Base-by-base conservation (phyloP, 345 rosid genomes). In the Citrus cavaleriei region DNA sequence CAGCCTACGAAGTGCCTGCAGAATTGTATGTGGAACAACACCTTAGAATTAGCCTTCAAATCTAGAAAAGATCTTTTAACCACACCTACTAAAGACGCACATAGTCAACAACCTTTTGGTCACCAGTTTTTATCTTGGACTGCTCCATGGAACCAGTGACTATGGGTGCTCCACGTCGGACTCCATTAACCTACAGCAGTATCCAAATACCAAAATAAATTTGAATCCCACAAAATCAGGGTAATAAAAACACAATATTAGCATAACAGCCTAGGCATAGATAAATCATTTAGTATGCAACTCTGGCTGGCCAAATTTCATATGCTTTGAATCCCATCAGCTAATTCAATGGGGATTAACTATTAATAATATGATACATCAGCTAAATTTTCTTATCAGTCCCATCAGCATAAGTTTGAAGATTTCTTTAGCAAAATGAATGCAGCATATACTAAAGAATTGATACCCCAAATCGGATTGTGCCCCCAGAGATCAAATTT, bases 1-100 rank as follows among this genome's bases (percentile, higher is more conserved):
- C 73, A 95, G 79, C 86, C 99, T 82, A 54, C 98, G 84, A 68
- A 95, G 95, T 4, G 85, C 83, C 98, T 95, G 85, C 66, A 68
- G 64, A 61, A 62, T 62, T 46, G 18, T 46, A 46, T 12, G 51
- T 54, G 51, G 9, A 57, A 64, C 25, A 72, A 61, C 68, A 61
- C 24, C 25, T 34, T 9, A 32, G 65, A 37, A 70, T 42, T 38
- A 65, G 61, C 32, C 46, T 42, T 10, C 32, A 42, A 73, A 27
- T 2, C 66, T 14, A 7, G 61, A 42, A 55, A 30, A n/a, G 14
- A 59, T 21, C 12, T 28, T 16, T 21, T 25, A 40, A 49, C 19
- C 30, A 62, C 25, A 78, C 69, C 28, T 30, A 6, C 38, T 18
- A 16, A 62, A 62, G 28, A 28, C n/a, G 46, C 30, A 61, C n/a